phyloP scores from a whole-genome alignment of 225 moss, liverwort and hornwort species.

The Physcomitrellopsis africana region DNA sequence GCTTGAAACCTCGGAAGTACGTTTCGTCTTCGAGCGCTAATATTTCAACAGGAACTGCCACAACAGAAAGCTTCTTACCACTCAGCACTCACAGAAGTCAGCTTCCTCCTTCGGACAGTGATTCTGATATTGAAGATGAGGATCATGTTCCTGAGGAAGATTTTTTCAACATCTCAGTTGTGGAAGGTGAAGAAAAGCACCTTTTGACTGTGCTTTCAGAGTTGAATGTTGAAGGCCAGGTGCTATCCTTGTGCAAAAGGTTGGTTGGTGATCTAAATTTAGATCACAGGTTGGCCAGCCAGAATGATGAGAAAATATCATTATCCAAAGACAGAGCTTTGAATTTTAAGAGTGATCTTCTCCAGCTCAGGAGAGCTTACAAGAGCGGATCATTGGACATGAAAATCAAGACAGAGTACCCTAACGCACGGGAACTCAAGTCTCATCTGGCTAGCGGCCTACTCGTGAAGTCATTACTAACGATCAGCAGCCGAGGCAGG shows the following conservation, averaged over 20 bases:
- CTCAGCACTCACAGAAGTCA: conserved; percentile 61
- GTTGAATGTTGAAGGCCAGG: conserved; percentile 81
- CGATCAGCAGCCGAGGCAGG: conserved; percentile 96
- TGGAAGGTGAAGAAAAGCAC: conserved; percentile 77
- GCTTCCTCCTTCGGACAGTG: conserved; percentile 87
- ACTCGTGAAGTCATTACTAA: conserved; percentile 92
- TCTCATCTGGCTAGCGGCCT: conserved; percentile 88
- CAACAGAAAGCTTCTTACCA: conserved; percentile 74
- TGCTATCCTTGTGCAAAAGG: conserved; percentile 80
- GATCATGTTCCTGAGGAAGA: conserved; percentile 71
- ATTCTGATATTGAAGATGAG: conserved; percentile 77
- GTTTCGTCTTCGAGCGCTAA: conserved; percentile 64
- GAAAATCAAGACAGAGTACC: conserved; percentile 99
- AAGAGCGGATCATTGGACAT: conserved; percentile 99
- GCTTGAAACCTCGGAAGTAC: conserved; percentile 94
- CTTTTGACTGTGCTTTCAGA: conserved; percentile 68
- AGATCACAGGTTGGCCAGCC: conserved; percentile 67
- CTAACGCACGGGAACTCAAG: conserved; percentile 97
- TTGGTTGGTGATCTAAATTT: conserved; percentile 75
- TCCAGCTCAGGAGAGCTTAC: conserved; percentile 96
- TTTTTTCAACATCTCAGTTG: conserved; percentile 70
- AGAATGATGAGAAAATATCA: conserved; percentile 79
- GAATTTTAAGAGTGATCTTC: conserved; percentile 73
- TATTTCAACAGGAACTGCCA: conserved; percentile 58
- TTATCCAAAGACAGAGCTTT: conserved; percentile 67